A percentile compares a stretch with the other conserved stretches of the same genome.
phyloP scores from a whole-genome alignment of 345 rosid species.

The Ceriops decandra region DNA sequence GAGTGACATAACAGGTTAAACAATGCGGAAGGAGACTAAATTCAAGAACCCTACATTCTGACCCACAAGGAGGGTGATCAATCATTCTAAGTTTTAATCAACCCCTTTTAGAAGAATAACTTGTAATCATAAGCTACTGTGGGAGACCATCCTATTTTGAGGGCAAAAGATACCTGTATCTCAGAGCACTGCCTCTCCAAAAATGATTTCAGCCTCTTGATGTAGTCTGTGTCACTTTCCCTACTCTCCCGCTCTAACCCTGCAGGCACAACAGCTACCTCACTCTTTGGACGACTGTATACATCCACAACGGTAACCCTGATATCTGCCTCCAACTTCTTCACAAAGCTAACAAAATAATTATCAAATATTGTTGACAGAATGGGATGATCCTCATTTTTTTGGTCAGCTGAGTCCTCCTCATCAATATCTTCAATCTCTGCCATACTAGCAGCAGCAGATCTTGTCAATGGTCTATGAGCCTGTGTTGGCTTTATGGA shows the following conservation, averaged over 20 bases:
- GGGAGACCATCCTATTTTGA: neutral
- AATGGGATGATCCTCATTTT: slow-evolving; percentile 65
- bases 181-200: slow-evolving; percentile 85
- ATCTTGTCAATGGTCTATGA: slow-evolving; percentile 64
- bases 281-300: slow-evolving; percentile 73
- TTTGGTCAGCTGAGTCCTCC: slow-evolving; percentile 43
- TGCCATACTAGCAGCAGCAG: slow-evolving; percentile 74
- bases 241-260: slow-evolving; percentile 76
- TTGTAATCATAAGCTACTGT: neutral
- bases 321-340: slow-evolving; percentile 55
- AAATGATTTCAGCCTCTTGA: slow-evolving; percentile 67
- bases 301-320: slow-evolving; percentile 66
- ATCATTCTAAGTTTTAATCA: no score
- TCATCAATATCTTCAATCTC: slow-evolving; percentile 69
- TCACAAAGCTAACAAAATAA: slow-evolving; percentile 52
- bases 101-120: neutral
- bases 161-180: slow-evolving; percentile 55
- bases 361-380: slow-evolving; percentile 60
- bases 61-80: neutral
- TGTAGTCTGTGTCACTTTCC: slow-evolving; percentile 66
- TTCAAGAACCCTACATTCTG: neutral
- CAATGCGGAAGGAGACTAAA: neutral
- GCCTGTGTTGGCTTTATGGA: slow-evolving; percentile 46
- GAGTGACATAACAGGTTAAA: neutral
- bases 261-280: slow-evolving; percentile 84